A percentile compares a stretch with the other conserved stretches of the same genome.
phyloP scores from a whole-genome alignment of 108 stramenopile genomes.

The Discostella pseudostelligera region DNA sequence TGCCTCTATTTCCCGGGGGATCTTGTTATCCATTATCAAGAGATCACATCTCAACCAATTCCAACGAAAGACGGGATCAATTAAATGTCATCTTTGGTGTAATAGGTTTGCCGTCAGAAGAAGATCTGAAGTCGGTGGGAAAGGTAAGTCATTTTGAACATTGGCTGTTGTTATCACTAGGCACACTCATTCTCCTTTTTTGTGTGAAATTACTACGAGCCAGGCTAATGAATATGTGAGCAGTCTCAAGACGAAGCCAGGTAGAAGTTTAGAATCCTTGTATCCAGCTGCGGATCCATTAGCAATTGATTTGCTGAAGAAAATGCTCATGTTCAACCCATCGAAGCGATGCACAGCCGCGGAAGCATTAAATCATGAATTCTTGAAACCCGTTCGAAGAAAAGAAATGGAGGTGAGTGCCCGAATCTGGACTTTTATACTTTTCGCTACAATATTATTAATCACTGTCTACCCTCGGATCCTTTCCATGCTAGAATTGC shows the following conservation, averaged over 20 bases:
- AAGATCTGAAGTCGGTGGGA: slow-evolving; percentile 78
- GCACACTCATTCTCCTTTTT: background rate
- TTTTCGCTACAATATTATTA: background rate
- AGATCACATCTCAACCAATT: slow-evolving; percentile 52
- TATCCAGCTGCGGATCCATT: slow-evolving; percentile 77
- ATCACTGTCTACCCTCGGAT: background rate
- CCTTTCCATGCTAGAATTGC: slow-evolving; percentile 16
- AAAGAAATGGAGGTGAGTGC: slow-evolving; percentile 65
- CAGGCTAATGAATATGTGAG: slow-evolving; percentile 78
- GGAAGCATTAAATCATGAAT: slow-evolving; percentile 92
- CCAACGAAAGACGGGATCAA: slow-evolving; percentile 89
- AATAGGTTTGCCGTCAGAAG: slow-evolving; percentile 87
- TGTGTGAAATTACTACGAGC: background rate
- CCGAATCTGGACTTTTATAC: slow-evolving; percentile 10
- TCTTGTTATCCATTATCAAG: slow-evolving; percentile 94
- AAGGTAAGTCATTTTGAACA: slow-evolving; percentile 41
- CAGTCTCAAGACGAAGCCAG: slow-evolving; percentile 55
- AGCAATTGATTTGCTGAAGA: slow-evolving; percentile 87
- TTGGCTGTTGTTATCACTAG: background rate
- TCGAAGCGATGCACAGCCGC: slow-evolving; percentile 83
- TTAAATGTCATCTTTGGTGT: slow-evolving; percentile 96
- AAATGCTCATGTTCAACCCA: slow-evolving; percentile 96
- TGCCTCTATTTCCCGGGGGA: slow-evolving; percentile 96
- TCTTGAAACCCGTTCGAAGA: slow-evolving; percentile 72
- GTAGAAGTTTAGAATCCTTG: slow-evolving; percentile 56